Percentiles rank a stretch among this genome's conserved stretches.
These are phyloP conservation scores for Heliocybe sulcata DNA, from an alignment of 1,284 basidiomycete genomes.

Conservation along the genomic window DNA sequence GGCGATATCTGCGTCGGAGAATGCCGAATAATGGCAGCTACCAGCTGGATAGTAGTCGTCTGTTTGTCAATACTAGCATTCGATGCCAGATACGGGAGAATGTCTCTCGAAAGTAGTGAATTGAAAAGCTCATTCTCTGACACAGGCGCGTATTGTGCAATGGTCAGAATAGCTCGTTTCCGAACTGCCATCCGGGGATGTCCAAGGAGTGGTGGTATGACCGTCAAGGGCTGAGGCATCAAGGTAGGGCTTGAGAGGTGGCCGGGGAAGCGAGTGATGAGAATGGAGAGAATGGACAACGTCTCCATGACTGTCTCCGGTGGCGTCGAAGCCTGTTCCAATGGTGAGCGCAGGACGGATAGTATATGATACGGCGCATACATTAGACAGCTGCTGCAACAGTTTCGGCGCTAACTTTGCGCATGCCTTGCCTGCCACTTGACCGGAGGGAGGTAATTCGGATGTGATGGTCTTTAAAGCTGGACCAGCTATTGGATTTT, in stretches of 20 bases:
- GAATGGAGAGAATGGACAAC: conserved; percentile 85
- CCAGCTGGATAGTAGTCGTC: conserved; percentile 72
- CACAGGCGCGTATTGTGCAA: conserved; percentile 76
- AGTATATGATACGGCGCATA: conserved; percentile 27
- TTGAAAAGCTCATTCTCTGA: conserved; percentile 50
- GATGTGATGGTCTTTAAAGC: conserved; percentile 93
- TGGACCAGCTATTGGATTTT: conserved; percentile 21
- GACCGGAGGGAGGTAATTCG: conserved; percentile 78
- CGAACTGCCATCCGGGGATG: conserved; percentile 79
- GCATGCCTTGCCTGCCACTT: conserved; percentile 74
- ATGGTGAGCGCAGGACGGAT: conserved; percentile 4
- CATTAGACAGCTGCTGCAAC: conserved; percentile 70
- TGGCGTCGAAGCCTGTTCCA: conserved; percentile 52
- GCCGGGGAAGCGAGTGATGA: conserved; percentile 81
- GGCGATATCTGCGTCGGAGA: conserved; percentile 61
- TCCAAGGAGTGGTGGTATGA: conserved; percentile 71
- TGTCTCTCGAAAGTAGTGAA: conserved; percentile 44
- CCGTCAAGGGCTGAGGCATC: conserved; percentile 54
- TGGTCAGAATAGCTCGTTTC: conserved; percentile 83
- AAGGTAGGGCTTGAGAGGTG: conserved; percentile 54
- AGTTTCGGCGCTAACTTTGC: conserved; percentile 84
- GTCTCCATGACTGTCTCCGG: conserved; percentile 86
- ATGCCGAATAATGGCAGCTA: conserved; percentile 72
- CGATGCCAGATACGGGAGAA: conserved; percentile 55
- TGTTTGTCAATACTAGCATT: conserved; percentile 56